Percentiles rank a stretch among this genome's conserved stretches.
Evolutionary conservation across 257 asterid species (phyloP).

Genomic region (Ocimum tenuiflorum): DNA sequence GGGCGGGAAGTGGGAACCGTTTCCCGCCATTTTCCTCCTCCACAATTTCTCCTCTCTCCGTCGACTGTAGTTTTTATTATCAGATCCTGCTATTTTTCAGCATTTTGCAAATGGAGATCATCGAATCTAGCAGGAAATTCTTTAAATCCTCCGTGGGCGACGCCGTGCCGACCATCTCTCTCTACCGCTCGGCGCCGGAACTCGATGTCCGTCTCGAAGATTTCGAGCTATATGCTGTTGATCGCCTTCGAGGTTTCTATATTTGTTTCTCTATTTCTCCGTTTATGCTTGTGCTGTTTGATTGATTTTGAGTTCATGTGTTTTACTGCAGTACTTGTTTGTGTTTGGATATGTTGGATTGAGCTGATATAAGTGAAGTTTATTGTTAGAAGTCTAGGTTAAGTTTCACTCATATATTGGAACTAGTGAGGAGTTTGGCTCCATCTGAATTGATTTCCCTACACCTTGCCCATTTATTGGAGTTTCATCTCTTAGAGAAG

Average conservation of each 20-base stretch:
- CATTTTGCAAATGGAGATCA: conserved; percentile 42
- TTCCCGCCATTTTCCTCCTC: conserved; percentile 48
- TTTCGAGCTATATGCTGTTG: conserved; percentile 77
- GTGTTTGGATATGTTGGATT: background rate
- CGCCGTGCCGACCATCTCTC: conserved; percentile 41
- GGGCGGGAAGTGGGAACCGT: conserved; percentile 32
- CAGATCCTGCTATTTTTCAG: background rate
- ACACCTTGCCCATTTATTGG: background rate
- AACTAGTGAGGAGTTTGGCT: background rate
- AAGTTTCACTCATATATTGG: background rate
- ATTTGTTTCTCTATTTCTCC: no score
- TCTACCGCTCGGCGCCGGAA: conserved; percentile 79
- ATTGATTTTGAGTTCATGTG: background rate
- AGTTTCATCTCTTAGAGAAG: background rate
- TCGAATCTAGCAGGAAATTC: conserved; percentile 47
- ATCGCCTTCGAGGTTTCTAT: conserved; percentile 74
- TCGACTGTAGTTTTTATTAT: background rate
- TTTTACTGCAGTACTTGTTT: background rate
- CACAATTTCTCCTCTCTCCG: background rate
- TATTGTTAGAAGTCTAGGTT: background rate
- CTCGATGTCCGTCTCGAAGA: conserved; percentile 90
- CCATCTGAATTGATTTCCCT: background rate
- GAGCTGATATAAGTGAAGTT: background rate
- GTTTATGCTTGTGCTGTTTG: background rate
- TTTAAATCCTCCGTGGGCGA: conserved; percentile 16